These are phyloP conservation scores for Botrytis fragariae DNA, from an alignment of 2,329 filamentous ascomycete genomes.

Conservation along the genomic window DNA sequence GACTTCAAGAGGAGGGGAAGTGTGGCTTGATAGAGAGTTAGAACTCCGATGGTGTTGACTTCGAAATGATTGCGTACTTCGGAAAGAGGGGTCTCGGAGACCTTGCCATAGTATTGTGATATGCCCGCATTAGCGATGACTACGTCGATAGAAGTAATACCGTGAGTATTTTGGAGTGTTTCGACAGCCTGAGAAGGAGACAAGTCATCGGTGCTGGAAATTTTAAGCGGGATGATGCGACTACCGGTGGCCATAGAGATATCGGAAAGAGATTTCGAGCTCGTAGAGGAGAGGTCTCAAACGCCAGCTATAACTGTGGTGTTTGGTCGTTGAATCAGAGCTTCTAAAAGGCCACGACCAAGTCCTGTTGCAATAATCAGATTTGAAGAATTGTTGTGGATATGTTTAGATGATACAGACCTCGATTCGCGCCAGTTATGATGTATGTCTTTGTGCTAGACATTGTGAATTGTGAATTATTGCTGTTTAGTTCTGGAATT, in stretches of 20 bases:
- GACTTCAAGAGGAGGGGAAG: slow-evolving; percentile 42
- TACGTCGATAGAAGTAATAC: slow-evolving; percentile 47
- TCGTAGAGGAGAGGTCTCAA: slow-evolving; percentile 37
- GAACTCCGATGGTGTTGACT: slow-evolving; percentile 45
- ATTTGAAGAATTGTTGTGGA: background rate
- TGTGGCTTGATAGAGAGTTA: slow-evolving; percentile 47
- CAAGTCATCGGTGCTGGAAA: slow-evolving; percentile 45
- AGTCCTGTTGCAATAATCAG: slow-evolving; percentile 28
- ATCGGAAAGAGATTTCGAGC: slow-evolving; percentile 36
- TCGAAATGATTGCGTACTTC: slow-evolving; percentile 43
- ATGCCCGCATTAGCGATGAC: slow-evolving; percentile 54
- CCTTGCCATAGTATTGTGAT: slow-evolving; percentile 36
- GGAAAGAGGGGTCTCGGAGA: slow-evolving; percentile 39
- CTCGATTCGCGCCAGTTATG: slow-evolving; percentile 44
- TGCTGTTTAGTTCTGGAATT: background rate
- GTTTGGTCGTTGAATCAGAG: slow-evolving; percentile 23
- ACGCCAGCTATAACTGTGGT: slow-evolving; percentile 38
- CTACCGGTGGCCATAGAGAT: slow-evolving; percentile 41
- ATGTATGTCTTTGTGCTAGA: slow-evolving; percentile 7
- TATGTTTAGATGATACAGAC: slow-evolving; percentile 20
- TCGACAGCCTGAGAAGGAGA: slow-evolving; percentile 40
- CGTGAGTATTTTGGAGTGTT: slow-evolving; percentile 35
- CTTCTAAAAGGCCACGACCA: slow-evolving; percentile 37
- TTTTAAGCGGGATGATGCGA: slow-evolving; percentile 36
- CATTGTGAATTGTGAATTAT: slow-evolving; percentile 3